phyloP scores from a whole-genome alignment of 1,284 basidiomycete species.

The Vanrija sp. region DNA sequence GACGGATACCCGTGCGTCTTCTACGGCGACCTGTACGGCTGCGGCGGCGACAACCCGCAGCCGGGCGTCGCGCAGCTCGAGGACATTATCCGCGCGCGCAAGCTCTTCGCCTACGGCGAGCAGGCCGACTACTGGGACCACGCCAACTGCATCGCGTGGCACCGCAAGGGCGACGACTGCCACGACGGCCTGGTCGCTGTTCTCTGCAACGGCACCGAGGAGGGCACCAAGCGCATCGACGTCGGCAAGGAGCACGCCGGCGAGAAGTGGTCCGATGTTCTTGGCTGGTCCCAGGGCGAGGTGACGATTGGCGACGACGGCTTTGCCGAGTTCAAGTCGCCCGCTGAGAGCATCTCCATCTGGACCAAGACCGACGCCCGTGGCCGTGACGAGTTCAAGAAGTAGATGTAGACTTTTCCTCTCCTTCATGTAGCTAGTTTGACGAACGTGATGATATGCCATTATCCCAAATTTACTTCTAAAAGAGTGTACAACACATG shows the following conservation, averaged over 20 bases:
- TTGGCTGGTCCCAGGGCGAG: conserved; percentile 57
- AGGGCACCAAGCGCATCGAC: conserved; percentile 52
- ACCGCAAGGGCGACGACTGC: conserved; percentile 53
- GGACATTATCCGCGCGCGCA: conserved; percentile 54
- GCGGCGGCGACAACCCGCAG: conserved; percentile 53
- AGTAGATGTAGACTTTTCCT: conserved; percentile 3
- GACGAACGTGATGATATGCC: too few species aligned
- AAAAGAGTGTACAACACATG: too few species aligned
- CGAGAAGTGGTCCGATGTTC: conserved; percentile 57
- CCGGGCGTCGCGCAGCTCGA: conserved; percentile 51
- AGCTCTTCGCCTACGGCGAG: conserved; percentile 56
- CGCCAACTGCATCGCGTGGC: conserved; percentile 53
- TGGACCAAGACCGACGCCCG: conserved; percentile 54
- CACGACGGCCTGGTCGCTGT: conserved; percentile 54
- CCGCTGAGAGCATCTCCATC: conserved; percentile 52
- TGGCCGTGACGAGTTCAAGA: conserved; percentile 51
- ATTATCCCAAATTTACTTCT: too few species aligned
- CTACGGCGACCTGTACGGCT: conserved; percentile 73
- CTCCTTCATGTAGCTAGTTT: too few species aligned
- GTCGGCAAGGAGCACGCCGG: conserved; percentile 55
- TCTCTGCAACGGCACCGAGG: conserved; percentile 47
- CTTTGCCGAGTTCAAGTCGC: conserved; percentile 55
- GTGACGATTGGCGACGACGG: conserved; percentile 57
- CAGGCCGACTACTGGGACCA: conserved; percentile 55
- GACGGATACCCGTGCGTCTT: conserved; percentile 93